These are phyloP conservation scores for Penicilliopsis zonata DNA, from an alignment of 495 filamentous ascomycete genomes.

Conservation along the genomic window DNA sequence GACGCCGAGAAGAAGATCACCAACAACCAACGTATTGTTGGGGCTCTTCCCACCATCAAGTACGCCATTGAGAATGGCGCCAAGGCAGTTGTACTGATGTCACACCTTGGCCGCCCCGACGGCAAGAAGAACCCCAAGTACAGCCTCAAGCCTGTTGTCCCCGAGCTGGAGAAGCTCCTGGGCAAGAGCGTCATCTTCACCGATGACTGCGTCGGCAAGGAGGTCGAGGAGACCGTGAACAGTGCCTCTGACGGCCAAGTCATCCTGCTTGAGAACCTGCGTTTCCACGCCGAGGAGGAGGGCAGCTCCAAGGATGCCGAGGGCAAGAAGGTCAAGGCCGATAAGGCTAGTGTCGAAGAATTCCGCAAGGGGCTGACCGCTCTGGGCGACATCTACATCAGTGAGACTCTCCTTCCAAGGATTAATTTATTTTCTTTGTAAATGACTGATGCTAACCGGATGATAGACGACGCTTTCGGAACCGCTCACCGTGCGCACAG, in stretches of 20 bases:
- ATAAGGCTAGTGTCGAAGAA: conserved; percentile 79
- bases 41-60: conserved; percentile 95
- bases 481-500: conserved; percentile 97
- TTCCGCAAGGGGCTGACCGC: conserved; percentile 94
- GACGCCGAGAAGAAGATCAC: conserved; percentile 85
- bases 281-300: conserved; percentile 97
- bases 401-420: conserved; percentile 44
- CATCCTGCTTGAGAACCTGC: conserved; percentile 90
- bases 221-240: conserved; percentile 82
- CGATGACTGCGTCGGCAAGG: conserved; percentile 78
- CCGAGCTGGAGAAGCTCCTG: conserved; percentile 84
- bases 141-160: conserved; percentile 81
- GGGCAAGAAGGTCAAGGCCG: conserved; percentile 96
- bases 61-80: conserved; percentile 90
- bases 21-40: conserved; percentile 96
- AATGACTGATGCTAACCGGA: conserved; percentile 8
- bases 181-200: conserved; percentile 75
- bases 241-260: conserved; percentile 74
- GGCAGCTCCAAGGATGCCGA: conserved; percentile 83
- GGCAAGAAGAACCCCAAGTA: conserved; percentile 86
- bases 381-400: conserved; percentile 93
- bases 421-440: neutral
- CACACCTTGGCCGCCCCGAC: conserved; percentile 91
- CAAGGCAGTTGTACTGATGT: conserved; percentile 95
- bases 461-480: conserved; percentile 89